Evolutionary conservation across 2,329 filamentous ascomycete species (phyloP), one percentile per base, ranked within the genome.

Genomic region (Fusarium devonianum): DNA sequence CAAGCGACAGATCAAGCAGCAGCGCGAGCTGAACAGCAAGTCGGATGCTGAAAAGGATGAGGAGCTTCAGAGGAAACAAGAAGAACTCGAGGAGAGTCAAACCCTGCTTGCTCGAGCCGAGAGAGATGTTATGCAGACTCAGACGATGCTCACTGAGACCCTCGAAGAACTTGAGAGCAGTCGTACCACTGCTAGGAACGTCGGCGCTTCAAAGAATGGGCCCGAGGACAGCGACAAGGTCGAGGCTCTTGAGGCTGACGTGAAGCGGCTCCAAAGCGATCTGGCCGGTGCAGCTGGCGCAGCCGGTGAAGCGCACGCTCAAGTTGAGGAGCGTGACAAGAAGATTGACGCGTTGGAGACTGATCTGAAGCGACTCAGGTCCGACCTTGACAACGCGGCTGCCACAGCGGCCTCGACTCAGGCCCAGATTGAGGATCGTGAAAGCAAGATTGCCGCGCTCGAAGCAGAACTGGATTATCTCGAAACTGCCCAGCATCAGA

Each of bases 1-100:
- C 7, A 88, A 93, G 65, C 85, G 92, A 32, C 92, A 97, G 70
- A 93, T 97, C 65, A 93, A 96, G 74, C 92, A 97, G 69, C 93
- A 97, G 73, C 88, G 92, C 49, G 91, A 96, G 67, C 81, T 97
- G 48, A 96, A 96, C 73, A 92, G 81, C 75, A 92, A 92, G 67
- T 92, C 90, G 1, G 91, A 96, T 59, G 78, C 83, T 14, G 81
- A 86, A 53, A 84, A 86, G 65, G 86, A 88, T 61, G 80, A 80
- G 29, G 82, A 88, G 55, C 69, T 89, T n/a, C 75, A 80, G 17
- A 70, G 76, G 36, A 85, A 83, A 62, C 75, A 79, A 42, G 78
- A 81, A 12, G 80, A 87, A 59, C 67, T 89, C 6, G 77, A 83
- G 25, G 72, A 75, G 47, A 69, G 67, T 29, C 72, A 66, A 43